A percentile compares a stretch with the other conserved stretches of the same genome.
Evolutionary conservation across 2,329 filamentous ascomycete species (phyloP).

Genomic region (Zymoseptoria tritici): DNA sequence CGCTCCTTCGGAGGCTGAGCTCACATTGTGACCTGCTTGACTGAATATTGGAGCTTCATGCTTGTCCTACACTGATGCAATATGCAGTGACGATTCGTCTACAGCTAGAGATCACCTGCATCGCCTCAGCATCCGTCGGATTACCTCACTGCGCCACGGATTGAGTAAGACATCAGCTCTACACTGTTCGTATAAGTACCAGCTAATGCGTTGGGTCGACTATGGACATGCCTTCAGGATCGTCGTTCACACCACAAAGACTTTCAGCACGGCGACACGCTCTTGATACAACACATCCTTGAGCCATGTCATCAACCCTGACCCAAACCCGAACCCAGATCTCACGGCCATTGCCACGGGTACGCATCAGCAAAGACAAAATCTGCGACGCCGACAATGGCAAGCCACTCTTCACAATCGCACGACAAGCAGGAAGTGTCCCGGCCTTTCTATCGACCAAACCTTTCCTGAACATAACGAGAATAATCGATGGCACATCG

Average conservation of each 20-base stretch:
- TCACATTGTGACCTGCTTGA: background rate
- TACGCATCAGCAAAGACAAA: constrained; percentile 14
- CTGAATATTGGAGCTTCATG: background rate
- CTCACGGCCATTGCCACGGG: constrained; percentile 10
- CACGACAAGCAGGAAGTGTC: constrained; percentile 12
- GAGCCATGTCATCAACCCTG: constrained; percentile 2
- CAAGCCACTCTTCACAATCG: constrained; percentile 11
- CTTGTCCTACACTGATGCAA: background rate
- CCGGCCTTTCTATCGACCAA: constrained; percentile 18
- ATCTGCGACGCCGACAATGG: constrained; percentile 11
- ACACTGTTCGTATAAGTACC: background rate
- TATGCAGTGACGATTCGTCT: background rate
- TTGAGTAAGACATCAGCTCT: background rate
- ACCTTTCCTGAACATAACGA: constrained; percentile 13
- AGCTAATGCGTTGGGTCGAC: background rate
- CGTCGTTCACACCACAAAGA: too few relatives aligned
- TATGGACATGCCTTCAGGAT: too few relatives aligned
- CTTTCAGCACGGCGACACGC: background rate
- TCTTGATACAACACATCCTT: background rate
- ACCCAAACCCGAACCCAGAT: constrained; percentile 14
- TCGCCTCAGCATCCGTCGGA: background rate
- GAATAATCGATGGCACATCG: constrained; percentile 1
- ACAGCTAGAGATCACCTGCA: background rate
- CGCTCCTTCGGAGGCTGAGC: background rate
- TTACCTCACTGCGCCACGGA: background rate